Evolutionary conservation across 1,284 basidiomycete species (phyloP), one percentile per base, ranked within the genome.

Genomic region (Tylopilus orsonianus): DNA sequence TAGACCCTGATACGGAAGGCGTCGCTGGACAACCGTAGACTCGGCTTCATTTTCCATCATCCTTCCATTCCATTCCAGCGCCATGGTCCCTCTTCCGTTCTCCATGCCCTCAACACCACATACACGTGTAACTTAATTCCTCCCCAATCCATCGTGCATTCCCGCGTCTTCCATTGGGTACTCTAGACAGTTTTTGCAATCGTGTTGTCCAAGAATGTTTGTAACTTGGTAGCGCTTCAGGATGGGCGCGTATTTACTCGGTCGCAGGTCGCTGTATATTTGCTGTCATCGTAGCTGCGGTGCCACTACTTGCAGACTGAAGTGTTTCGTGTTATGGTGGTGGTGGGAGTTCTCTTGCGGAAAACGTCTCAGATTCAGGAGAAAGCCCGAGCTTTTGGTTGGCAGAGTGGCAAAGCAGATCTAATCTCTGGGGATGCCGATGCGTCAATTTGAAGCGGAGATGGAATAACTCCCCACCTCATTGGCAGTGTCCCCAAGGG

Each of bases 1-100:
- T 46, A 23, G 65, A 67, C 46, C 14, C 53, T 8, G 65, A 63
- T 40, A 45, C 55, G n/a, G 67, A 68, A 10, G 53, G 49, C 5
- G 56, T 56, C 19, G 56, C 62, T 2, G 61, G 47, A 41, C 50
- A 48, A 41, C 46, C 45, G 6, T 57, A 37, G 33, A 22, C 23
- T 16, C 33, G 13, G 7, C 7, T 4, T 19, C 24, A 12, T n/a
- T 48, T 41, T 20, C 22, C 30, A 8, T n/a, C 30, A 2, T 23
- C 12, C 29, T 14, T 23, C 19, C 35, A 5, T 53, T 35, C 12
- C n/a, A n/a, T n/a, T n/a, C n/a, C n/a, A n/a, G n/a, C n/a, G n/a
- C n/a, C n/a, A 4, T 7, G 7, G 26, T 41, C 27, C 32, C n/a
- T 26, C 22, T 24, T 23, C 26, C 42, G 7, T 22, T n/a, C 16